Base-by-base conservation (phyloP, 1,139 yeast species). In the Blastobotrys aristatus region DNA sequence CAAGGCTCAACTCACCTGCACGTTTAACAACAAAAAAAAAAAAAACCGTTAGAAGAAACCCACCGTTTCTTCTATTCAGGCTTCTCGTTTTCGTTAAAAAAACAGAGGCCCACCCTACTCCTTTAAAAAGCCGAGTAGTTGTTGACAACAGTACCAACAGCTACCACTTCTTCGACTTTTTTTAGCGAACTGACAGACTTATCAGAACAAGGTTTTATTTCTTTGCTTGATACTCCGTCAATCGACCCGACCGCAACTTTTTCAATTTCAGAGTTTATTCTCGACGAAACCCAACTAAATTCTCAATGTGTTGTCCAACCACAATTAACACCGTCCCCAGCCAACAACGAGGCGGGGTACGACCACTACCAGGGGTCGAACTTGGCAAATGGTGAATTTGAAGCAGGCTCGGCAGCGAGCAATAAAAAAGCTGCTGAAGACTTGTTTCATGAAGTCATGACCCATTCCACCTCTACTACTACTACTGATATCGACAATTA, bases 221-320 rank as follows among this genome's bases (percentile, higher is more conserved):
- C 50, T 39, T 49, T 50, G 52, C 44, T 46, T 40, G 53, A 47
- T 50, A 46, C 44, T 26, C 39, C 39, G 32, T 26, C 44, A 14
- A n/a, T 20, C 18, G 44, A 41, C 31, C 10, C 4, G 5, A 7
- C 33, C 20, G 17, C 10, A 39, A 38, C 41, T 38, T 27, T 14
- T 26, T 36, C 14, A 13, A 26, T 21, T 21, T 18, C 8, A 18
- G 24, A 21, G 17, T 13, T 21, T 22, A 14, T 30, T 30, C 17
- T 30, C 17, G 18, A 39, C 42, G 10, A 11, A 34, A 27, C 14
- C 43, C 17, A 21, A 27, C 20, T 13, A 18, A 40, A 2, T 22
- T 40, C n/a, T n/a, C 43, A n/a, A 40, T 40, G 43, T 40, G 11
- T 40, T 40, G 20, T 16, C 17, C 35, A 21, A 20, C 17, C 29